Conservation (phyloP, 2,329 filamentous ascomycete genomes). For the Pestalotiopsis fici region DNA sequence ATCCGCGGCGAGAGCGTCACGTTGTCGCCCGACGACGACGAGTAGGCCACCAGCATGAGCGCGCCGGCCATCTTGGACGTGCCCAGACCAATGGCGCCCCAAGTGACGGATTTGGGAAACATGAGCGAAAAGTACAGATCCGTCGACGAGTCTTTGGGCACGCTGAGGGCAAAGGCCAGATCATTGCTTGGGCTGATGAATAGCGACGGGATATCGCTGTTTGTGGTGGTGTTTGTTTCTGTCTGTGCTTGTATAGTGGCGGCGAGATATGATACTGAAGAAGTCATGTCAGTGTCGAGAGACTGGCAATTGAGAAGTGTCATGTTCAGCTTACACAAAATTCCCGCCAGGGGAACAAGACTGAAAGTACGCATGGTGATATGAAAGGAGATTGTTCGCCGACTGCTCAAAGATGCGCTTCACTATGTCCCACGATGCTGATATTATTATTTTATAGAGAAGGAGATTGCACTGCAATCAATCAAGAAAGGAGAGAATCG, state of each 20-base stretch:
- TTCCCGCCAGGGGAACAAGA: background rate
- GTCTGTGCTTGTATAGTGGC: slow-evolving; percentile 18
- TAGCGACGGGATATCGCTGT: slow-evolving; percentile 20
- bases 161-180: slow-evolving; percentile 67
- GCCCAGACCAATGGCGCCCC: slow-evolving; percentile 58
- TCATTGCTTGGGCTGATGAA: slow-evolving; percentile 27
- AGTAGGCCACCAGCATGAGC: slow-evolving; percentile 58
- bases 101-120: slow-evolving; percentile 45
- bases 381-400: background rate
- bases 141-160: slow-evolving; percentile 64
- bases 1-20: slow-evolving; percentile 59
- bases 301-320: no score
- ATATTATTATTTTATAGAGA: background rate
- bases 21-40: slow-evolving; percentile 43
- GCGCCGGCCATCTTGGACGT: slow-evolving; percentile 50
- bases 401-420: background rate
- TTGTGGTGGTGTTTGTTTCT: slow-evolving; percentile 12
- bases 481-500: background rate
- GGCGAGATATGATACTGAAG: slow-evolving; percentile 4
- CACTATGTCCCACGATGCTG: background rate
- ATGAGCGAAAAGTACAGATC: slow-evolving; percentile 58
- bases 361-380: background rate
- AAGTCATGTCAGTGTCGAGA: background rate
- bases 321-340: background rate
- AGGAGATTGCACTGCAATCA: background rate